Evolutionary conservation across 1,139 yeast genomes (phyloP).

Genomic region (Blastobotrys aristatus): DNA sequence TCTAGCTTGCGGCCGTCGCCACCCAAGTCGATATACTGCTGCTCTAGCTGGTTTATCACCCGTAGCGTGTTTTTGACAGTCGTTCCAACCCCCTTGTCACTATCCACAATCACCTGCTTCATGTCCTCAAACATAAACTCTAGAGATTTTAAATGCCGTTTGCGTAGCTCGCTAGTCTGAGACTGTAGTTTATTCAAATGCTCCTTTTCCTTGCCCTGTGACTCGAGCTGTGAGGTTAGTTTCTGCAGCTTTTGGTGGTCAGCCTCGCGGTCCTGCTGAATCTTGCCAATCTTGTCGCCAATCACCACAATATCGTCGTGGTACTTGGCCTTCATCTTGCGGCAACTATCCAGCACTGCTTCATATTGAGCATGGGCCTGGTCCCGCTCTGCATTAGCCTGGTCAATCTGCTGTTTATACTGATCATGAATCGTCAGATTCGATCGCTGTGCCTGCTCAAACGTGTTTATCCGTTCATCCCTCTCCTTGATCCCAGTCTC

Average conservation of each 20-base stretch:
- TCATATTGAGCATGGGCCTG: conserved; percentile 25
- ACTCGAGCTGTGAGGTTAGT: conserved; percentile 18
- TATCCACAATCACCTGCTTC: conserved; percentile 16
- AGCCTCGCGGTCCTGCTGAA: conserved; percentile 18
- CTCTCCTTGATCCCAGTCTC: conserved; percentile 18
- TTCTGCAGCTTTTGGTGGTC: conserved; percentile 19
- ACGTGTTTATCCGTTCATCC: conserved; percentile 14
- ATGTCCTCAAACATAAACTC: conserved; percentile 21
- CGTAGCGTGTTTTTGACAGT: conserved; percentile 14
- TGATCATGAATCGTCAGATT: conserved; percentile 7
- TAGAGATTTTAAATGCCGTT: conserved; percentile 22
- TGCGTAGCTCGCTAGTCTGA: conserved; percentile 21
- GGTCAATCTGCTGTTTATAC: conserved; percentile 11
- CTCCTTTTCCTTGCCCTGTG: conserved; percentile 22
- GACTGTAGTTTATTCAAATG: conserved; percentile 20
- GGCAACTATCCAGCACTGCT: conserved; percentile 23
- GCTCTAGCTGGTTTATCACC: conserved; percentile 16
- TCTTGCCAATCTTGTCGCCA: conserved; percentile 15
- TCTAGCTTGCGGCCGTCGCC: conserved; percentile 6
- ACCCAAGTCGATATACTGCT: conserved; percentile 15
- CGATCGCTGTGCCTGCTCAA: conserved; percentile 13
- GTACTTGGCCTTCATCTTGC: conserved; percentile 20
- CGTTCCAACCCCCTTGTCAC: conserved; percentile 12
- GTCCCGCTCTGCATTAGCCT: conserved; percentile 20
- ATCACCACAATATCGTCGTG: conserved; percentile 21